Evolutionary conservation across 331 rosid species (phyloP), one percentile per base, ranked within the genome.

Genomic region (Cydonia oblonga): DNA sequence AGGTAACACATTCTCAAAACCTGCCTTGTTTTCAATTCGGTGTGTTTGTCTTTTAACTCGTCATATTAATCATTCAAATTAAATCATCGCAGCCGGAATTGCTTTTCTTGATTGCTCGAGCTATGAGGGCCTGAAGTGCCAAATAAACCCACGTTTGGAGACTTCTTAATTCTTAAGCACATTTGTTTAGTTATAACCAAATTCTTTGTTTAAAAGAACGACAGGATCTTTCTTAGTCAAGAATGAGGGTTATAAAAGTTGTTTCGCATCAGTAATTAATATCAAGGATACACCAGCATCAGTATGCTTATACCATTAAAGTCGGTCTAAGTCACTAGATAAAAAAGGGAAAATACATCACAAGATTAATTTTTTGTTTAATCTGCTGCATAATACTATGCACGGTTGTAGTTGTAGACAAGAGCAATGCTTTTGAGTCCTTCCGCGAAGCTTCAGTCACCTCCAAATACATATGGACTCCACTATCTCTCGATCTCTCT

Each of bases 391-490:
- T 23, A 66, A 22, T 66, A 65, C 53, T 5, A 46, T 44, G 52
- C 52, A 44, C 15, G 53, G 53, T 46, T 46, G n/a, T 66, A 66
- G 33, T 44, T 56, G 74, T 33, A 6, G 26, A 64, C 35, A 15
- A 70, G 33, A 35, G 56, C 75, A 33, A 14, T 33, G 40, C 12
- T 23, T 23, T 19, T 11, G 26, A 23, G 54, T 57, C 19, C 66
- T 56, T 22, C 54, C 57, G 65, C 32, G 54, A 70, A 70, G 65
- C 54, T 32, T 30, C 68, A n/a, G 38, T 35, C 75, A 56, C 75
- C 56, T 22, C 28, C 66, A 57, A 35, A 32, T 70, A 70, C 66
- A 70, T 70, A 46, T 15, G 75, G 75, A 35, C 75, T 70, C 75
- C 54, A 33, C 75, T 49, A 3, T 49, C 54, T 49, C 20, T 49